Evolutionary conservation across 1,284 basidiomycete species (phyloP), one percentile per base, ranked within the genome.

Genomic region (Boletus coffeatus): DNA sequence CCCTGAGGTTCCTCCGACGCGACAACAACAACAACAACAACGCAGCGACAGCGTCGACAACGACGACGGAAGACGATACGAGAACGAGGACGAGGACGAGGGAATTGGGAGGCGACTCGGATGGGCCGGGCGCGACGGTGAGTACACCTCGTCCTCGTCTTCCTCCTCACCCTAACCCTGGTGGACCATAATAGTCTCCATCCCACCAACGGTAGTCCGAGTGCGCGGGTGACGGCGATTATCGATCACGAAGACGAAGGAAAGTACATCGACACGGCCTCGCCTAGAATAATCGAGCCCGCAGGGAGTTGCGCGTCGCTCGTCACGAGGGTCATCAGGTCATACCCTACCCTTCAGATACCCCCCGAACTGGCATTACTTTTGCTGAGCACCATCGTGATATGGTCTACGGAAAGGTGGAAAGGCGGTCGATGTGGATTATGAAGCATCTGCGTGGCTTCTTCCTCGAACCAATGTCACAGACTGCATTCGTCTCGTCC

Each of bases 201-300:
- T n/a, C 71, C 83, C 0, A 70, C 71, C 4, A 90, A 89, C 71
- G 70, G 77, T 2, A 75, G 80, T 52, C 74, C 80, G 6, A 72
- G 75, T 29, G 75, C 78, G 8, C 75, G 76, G 9, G 93, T 98
- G 5, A 79, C 85, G 1, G 87, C 90, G 2, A 80, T 98, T 59
- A 78, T 99, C n/a, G 96, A 99, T 74, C 96, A 99, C 74, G 87
- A 84, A 52, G 95, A 98, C 75, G 95, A 96, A 68, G 81, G 83
- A 0, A 77, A 82, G 2, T 85, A 96, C 73, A 72, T 72, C 5
- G 81, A 82, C 62, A 77, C 79, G 4, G 92, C 93, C 0, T 73
- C 80, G 10, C 87, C 90, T 3, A 84, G 94, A 18, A 75, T 86
- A 59, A 81, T 97, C 62, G 74, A 76, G 3, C 83, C 85, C 0